phyloP scores from a whole-genome alignment of 176 grass and related monocot species.

The Oryza brachyantha region DNA sequence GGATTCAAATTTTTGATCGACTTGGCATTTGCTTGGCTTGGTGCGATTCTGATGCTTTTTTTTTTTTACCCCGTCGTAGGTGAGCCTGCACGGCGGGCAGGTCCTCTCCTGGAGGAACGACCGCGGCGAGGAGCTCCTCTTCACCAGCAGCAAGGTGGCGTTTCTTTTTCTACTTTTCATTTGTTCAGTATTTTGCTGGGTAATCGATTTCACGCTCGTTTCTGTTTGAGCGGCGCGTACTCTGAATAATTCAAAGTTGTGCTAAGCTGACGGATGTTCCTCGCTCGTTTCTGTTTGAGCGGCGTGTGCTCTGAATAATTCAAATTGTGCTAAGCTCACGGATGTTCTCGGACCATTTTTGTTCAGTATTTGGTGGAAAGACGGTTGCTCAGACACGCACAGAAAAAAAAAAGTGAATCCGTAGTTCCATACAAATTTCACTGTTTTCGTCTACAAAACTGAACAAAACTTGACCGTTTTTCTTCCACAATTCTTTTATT shows the following conservation, averaged over 20 bases:
- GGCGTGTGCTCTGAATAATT: too few species aligned
- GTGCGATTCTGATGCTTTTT: constrained; percentile 27
- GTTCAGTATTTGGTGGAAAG: background rate
- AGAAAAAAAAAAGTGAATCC: background rate
- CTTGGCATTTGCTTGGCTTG: constrained; percentile 19
- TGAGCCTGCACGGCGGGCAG: constrained; percentile 93
- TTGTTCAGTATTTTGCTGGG: background rate
- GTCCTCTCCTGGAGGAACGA: constrained; percentile 94
- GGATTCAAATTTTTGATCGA: background rate
- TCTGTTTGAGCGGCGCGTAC: too few species aligned
- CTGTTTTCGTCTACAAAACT: background rate
- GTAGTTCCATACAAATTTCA: background rate
- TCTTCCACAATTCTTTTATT: background rate
- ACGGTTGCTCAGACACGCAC: background rate
- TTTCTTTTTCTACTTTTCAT: background rate
- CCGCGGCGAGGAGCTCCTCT: constrained; percentile 83
- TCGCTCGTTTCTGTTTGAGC: too few species aligned
- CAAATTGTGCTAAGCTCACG: background rate
- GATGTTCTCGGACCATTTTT: background rate
- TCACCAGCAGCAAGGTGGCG: constrained; percentile 91
- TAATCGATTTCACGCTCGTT: background rate
- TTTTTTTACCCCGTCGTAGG: constrained; percentile 39
- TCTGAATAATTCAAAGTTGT: too few species aligned
- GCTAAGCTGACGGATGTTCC: too few species aligned
- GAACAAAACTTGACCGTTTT: background rate